Conservation (phyloP, 306 rosid genomes). For the Vigna hirtella region DNA sequence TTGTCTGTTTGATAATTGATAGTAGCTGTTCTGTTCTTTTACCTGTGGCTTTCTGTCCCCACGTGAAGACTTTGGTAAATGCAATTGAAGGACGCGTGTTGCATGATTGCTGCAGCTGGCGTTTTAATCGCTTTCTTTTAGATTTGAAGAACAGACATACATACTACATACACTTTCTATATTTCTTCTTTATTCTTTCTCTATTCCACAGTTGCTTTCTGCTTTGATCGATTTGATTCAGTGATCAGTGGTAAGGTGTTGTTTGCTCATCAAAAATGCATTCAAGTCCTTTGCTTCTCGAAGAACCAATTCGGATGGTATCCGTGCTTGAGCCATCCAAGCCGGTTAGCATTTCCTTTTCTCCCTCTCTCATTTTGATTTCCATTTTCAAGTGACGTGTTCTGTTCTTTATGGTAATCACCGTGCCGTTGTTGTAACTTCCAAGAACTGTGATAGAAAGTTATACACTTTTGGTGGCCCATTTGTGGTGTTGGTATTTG, state of each 20-base stretch:
- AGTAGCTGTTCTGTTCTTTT: not conserved
- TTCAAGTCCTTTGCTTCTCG: constrained; percentile 69
- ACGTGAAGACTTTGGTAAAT: not conserved
- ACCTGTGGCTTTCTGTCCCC: not conserved
- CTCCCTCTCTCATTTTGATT: not conserved
- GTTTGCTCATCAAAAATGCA: constrained; percentile 48
- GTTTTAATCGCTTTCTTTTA: constrained; percentile 15
- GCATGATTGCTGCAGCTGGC: not conserved
- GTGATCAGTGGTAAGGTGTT: not conserved
- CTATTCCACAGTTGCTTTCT: not conserved
- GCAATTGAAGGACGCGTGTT: not conserved
- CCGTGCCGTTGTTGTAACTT: not conserved
- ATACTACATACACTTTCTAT: not conserved
- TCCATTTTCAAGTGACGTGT: not conserved
- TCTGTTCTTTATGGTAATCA: not conserved
- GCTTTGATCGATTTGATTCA: constrained; percentile 2
- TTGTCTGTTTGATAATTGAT: not conserved
- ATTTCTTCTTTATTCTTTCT: not conserved
- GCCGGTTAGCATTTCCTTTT: constrained; percentile 56
- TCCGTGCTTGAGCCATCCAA: constrained; percentile 84
- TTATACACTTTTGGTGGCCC: constrained; percentile 17
- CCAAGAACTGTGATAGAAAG: constrained; percentile 19
- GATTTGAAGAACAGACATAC: not conserved
- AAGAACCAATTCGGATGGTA: constrained; percentile 88
- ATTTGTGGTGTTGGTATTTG: constrained; percentile 22